phyloP scores from a whole-genome alignment of 2,329 filamentous ascomycete species.

The Sarocladiaceae sp. region DNA sequence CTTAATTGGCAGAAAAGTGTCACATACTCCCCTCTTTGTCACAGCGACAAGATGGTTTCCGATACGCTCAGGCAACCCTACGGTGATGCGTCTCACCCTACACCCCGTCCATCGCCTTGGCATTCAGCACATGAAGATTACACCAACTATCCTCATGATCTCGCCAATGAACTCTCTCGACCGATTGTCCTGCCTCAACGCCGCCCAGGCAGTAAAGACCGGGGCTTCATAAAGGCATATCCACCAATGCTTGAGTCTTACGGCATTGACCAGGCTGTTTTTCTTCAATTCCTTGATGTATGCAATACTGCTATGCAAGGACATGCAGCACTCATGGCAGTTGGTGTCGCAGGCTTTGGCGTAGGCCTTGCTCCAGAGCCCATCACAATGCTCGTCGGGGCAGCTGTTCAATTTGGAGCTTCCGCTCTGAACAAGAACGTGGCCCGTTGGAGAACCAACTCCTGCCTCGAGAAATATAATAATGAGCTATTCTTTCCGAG shows the following conservation, averaged over 20 bases:
- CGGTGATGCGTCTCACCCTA: too few species aligned
- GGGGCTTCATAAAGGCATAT: neutral
- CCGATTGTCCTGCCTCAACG: neutral
- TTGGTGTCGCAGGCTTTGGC: constrained; percentile 11
- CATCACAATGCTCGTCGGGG: neutral
- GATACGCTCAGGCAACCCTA: too few species aligned
- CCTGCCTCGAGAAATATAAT: neutral
- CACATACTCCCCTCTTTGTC: too few species aligned
- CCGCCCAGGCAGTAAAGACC: neutral
- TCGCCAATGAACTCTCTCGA: neutral
- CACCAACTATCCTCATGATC: too few species aligned
- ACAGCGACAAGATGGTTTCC: too few species aligned
- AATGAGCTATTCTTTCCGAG: neutral
- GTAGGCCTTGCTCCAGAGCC: constrained; percentile 6
- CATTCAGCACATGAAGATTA: too few species aligned
- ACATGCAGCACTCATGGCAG: neutral
- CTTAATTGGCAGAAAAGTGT: too few species aligned
- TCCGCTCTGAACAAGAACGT: constrained; percentile 3
- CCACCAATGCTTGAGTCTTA: neutral
- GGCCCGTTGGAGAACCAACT: neutral
- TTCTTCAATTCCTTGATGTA: neutral
- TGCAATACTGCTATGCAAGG: neutral
- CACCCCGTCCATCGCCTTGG: too few species aligned
- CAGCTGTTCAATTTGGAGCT: neutral
- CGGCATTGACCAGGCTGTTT: neutral